Base-by-base conservation (phyloP, 1,139 yeast genomes). In the Taiozyma sp. region DNA sequence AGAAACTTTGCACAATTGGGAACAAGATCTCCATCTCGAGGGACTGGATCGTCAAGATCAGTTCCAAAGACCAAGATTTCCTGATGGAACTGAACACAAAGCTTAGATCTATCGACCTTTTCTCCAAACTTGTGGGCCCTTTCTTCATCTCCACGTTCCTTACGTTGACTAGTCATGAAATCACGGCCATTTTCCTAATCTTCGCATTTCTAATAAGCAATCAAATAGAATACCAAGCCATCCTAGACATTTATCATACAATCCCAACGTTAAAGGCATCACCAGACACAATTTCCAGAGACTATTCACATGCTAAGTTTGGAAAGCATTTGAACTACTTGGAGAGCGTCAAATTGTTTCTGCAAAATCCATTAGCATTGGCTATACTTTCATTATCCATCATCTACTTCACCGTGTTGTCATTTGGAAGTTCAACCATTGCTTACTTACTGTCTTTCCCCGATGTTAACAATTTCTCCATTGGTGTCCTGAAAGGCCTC, bases 291-390 rank as follows among this genome's bases (percentile, higher is more conserved):
- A 37, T 24, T 43, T n/a, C 44, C 21, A 39, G 40, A 40, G 13
- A 42, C 29, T 24, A 28, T 30, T 32, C 39, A 14, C 16, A 21
- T 6, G 39, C 24, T 14, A 44, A 16, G 13, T n/a, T 32, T 11
- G 29, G 32, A 13, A 42, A 50, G 32, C 19, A 47, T 9, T 22
- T 55, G 19, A 45, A 56, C 8, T 56, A 51, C 37, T 32, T 46
- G 45, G 50, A 53, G 21, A 50, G 47, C 4, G 30, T 60, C 50
- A 73, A 73, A 58, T 69, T 77, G 14, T 83, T 70, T 54, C 68
- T 75, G 41, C 67, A 62, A 3, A 83, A 80, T n/a, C 78, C 79
- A 29, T 72, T 70, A 55, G 74, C 77, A 50, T 64, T 70, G 4
- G 81, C 83, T 5, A 79, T 71, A 0, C 72, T 75, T 6, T 68